Conservation (phyloP, 2,329 filamentous ascomycete genomes). For the Aureobasidium sp. region DNA sequence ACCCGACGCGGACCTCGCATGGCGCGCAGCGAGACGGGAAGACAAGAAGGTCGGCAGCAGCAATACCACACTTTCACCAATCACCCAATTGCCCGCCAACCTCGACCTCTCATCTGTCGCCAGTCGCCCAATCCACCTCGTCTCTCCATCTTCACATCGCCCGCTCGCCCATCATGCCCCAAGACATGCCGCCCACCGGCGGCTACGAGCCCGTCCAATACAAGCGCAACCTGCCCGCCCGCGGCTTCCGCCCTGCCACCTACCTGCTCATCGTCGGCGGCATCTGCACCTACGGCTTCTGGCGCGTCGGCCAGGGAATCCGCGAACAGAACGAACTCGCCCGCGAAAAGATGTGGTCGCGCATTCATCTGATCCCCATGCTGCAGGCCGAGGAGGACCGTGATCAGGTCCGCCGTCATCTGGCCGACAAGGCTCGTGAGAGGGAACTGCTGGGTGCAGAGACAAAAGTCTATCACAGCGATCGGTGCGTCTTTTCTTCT, state of each 20-base stretch:
- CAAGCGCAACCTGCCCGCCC: slow-evolving; percentile 90
- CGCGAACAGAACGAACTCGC: slow-evolving; percentile 89
- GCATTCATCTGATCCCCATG: slow-evolving; percentile 88
- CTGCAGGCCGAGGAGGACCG: slow-evolving; percentile 96
- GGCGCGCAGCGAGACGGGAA: slow-evolving; percentile 4
- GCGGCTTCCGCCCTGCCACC: slow-evolving; percentile 77
- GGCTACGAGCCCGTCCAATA: slow-evolving; percentile 97
- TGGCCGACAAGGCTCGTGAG: slow-evolving; percentile 82
- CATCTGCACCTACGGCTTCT: slow-evolving; percentile 87
- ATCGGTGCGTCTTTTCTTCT: slow-evolving; percentile 57
- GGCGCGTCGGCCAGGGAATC: slow-evolving; percentile 72
- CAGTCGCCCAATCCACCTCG: neutral
- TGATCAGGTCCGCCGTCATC: slow-evolving; percentile 80
- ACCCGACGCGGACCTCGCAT: neutral
- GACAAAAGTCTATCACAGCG: slow-evolving; percentile 77
- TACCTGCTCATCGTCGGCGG: slow-evolving; percentile 70
- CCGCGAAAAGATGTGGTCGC: slow-evolving; percentile 96
- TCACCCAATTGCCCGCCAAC: no score
- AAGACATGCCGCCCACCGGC: slow-evolving; percentile 93
- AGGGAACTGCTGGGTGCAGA: slow-evolving; percentile 82
- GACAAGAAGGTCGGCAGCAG: no score
- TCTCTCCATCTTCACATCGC: neutral
- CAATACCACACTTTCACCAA: no score
- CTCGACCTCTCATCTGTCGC: neutral
- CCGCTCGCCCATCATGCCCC: slow-evolving; percentile 62